phyloP scores from a whole-genome alignment of 2,329 filamentous ascomycete species.

The Phoma sp. region DNA sequence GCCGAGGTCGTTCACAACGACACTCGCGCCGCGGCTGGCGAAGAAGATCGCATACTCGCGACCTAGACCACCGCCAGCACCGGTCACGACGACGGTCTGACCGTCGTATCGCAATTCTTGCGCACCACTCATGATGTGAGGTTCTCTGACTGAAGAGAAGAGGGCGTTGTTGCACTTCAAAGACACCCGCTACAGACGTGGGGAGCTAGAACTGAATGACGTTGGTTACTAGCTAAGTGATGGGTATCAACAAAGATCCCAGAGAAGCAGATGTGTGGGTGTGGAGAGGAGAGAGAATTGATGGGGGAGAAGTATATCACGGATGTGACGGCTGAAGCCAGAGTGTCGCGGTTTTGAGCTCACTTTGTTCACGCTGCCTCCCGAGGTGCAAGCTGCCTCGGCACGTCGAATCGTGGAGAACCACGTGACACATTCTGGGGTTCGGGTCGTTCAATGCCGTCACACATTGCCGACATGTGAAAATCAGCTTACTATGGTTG shows the following conservation, averaged over 20 bases:
- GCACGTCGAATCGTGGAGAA: constrained; percentile 12
- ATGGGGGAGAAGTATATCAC: constrained; percentile 5
- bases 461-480: constrained; percentile 16
- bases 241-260: constrained; percentile 18
- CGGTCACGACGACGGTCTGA: constrained; percentile 88
- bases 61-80: constrained; percentile 82
- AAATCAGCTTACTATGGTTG: constrained; percentile 1
- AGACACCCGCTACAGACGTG: constrained; percentile 1
- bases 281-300: background rate
- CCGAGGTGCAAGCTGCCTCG: constrained; percentile 19
- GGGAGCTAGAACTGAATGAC: constrained; percentile 9
- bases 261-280: background rate
- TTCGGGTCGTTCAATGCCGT: background rate
- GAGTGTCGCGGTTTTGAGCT: constrained; percentile 19
- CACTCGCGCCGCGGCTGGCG: constrained; percentile 86
- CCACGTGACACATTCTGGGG: constrained; percentile 12
- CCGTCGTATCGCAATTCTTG: constrained; percentile 78
- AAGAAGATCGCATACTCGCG: constrained; percentile 90
- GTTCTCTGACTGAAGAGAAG: background rate
- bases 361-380: constrained; percentile 14
- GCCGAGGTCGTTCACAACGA: constrained; percentile 96
- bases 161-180: background rate
- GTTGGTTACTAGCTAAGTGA: constrained; percentile 7
- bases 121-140: constrained; percentile 41
- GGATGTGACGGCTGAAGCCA: constrained; percentile 12